Evolutionary conservation across 495 filamentous ascomycete species (phyloP).

Genomic region (Penicillium chermesinum): DNA sequence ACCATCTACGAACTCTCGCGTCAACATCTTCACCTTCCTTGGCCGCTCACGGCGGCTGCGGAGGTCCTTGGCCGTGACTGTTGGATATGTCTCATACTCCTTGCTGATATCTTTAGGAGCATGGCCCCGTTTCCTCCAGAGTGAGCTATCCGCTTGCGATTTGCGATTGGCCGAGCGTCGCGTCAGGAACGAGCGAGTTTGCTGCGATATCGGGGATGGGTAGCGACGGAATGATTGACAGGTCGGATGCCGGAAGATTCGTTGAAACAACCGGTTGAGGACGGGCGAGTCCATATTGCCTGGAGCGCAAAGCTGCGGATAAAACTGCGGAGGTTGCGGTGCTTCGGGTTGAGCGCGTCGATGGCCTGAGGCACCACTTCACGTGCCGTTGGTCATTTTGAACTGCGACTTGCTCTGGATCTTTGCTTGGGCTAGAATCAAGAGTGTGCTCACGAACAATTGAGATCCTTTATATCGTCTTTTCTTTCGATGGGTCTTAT

Average conservation of each 20-base stretch:
- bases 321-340: slow-evolving; percentile 4
- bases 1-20: slow-evolving; percentile 97
- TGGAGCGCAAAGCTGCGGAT: background rate
- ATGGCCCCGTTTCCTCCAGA: slow-evolving; percentile 77
- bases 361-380: slow-evolving; percentile 16
- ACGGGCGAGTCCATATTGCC: slow-evolving; percentile 75
- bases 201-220: slow-evolving; percentile 24
- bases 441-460: too few relatives aligned
- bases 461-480: too few relatives aligned
- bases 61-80: slow-evolving; percentile 76
- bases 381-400: too few relatives aligned
- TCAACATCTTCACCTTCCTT: slow-evolving; percentile 88
- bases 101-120: slow-evolving; percentile 69
- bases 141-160: slow-evolving; percentile 24
- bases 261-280: slow-evolving; percentile 72
- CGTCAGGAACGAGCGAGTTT: slow-evolving; percentile 41
- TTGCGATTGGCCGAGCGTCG: slow-evolving; percentile 33
- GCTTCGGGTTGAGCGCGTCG: background rate
- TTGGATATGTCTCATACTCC: slow-evolving; percentile 74
- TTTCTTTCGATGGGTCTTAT: too few relatives aligned
- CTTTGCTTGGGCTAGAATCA: too few relatives aligned
- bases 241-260: slow-evolving; percentile 66
- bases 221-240: slow-evolving; percentile 54
- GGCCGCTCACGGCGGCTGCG: slow-evolving; percentile 68
- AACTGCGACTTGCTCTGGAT: too few relatives aligned